Percentiles rank a stretch among this genome's conserved stretches.
These are phyloP conservation scores for Solanum rostratum DNA, from an alignment of 257 asterid genomes.

Conservation along the genomic window DNA sequence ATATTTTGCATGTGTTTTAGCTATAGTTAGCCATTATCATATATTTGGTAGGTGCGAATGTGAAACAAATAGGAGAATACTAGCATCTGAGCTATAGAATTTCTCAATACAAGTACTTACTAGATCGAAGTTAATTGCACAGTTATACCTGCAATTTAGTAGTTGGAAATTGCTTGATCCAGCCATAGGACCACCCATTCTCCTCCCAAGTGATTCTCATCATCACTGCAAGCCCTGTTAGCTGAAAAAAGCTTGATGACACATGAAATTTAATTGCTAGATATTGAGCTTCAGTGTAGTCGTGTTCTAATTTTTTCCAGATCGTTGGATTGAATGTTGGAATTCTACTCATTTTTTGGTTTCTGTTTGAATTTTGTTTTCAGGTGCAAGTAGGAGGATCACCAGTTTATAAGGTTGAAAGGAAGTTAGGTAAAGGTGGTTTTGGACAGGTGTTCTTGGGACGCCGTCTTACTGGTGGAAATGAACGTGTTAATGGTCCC, in stretches of 20 bases:
- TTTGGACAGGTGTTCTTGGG: constrained; percentile 42
- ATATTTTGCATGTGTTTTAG: neutral
- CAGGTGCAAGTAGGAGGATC: constrained; percentile 45
- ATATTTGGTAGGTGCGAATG: neutral
- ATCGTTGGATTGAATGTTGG: neutral
- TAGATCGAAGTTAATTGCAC: neutral
- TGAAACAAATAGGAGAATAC: neutral
- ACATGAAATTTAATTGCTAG: neutral
- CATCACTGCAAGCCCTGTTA: neutral
- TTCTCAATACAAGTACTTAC: neutral
- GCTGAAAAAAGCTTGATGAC: neutral
- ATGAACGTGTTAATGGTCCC: constrained; percentile 16
- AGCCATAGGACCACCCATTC: neutral
- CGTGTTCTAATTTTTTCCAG: neutral
- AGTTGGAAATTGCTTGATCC: neutral
- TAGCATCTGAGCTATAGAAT: neutral
- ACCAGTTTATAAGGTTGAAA: constrained; percentile 30
- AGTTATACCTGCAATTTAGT: neutral
- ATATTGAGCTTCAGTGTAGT: neutral
- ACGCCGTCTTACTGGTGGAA: constrained; percentile 23
- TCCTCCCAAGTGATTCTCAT: neutral
- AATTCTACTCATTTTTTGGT: neutral
- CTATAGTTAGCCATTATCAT: neutral
- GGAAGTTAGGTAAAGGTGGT: constrained; percentile 42
- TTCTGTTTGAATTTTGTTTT: neutral